These are phyloP conservation scores for Komagataea norvegica DNA, from an alignment of 1,139 yeast species.

Conservation along the genomic window DNA sequence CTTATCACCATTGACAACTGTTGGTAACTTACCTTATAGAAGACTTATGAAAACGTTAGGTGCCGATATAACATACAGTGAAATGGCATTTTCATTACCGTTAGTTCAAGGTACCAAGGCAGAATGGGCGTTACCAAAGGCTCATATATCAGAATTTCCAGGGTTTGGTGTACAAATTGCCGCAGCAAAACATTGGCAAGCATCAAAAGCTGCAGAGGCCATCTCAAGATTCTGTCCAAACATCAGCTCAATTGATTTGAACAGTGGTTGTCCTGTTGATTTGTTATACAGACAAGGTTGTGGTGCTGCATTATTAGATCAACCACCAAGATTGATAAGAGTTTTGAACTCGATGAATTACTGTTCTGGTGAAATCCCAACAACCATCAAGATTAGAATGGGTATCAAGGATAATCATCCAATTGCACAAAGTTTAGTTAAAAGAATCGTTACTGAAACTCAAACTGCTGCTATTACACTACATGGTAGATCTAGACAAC, in stretches of 20 bases:
- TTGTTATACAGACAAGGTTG: slow-evolving; percentile 88
- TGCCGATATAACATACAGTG: slow-evolving; percentile 90
- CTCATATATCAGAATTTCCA: slow-evolving; percentile 75
- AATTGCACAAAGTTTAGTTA: slow-evolving; percentile 73
- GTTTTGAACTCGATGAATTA: slow-evolving; percentile 86
- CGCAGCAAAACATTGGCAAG: slow-evolving; percentile 89
- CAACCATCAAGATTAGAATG: slow-evolving; percentile 86
- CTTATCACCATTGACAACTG: slow-evolving; percentile 93
- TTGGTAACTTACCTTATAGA: slow-evolving; percentile 93
- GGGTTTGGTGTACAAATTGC: slow-evolving; percentile 96
- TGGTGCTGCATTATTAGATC: slow-evolving; percentile 90
- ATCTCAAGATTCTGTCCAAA: slow-evolving; percentile 48
- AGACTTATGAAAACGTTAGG: slow-evolving; percentile 88
- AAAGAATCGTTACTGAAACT: slow-evolving; percentile 66
- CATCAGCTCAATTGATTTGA: slow-evolving; percentile 65
- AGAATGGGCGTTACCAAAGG: slow-evolving; percentile 97
- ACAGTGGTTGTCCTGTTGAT: slow-evolving; percentile 98
- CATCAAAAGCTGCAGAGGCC: slow-evolving; percentile 84
- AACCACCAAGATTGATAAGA: slow-evolving; percentile 74
- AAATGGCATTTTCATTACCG: slow-evolving; percentile 90
- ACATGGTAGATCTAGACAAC: slow-evolving; percentile 96
- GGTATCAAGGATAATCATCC: slow-evolving; percentile 85
- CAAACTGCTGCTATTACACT: slow-evolving; percentile 88
- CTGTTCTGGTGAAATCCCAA: slow-evolving; percentile 83
- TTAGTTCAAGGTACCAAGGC: slow-evolving; percentile 83